A percentile compares a stretch with the other conserved stretches of the same genome.
These are phyloP conservation scores for Cyclotella cryptica DNA, from an alignment of 108 stramenopile species.

Conservation along the genomic window DNA sequence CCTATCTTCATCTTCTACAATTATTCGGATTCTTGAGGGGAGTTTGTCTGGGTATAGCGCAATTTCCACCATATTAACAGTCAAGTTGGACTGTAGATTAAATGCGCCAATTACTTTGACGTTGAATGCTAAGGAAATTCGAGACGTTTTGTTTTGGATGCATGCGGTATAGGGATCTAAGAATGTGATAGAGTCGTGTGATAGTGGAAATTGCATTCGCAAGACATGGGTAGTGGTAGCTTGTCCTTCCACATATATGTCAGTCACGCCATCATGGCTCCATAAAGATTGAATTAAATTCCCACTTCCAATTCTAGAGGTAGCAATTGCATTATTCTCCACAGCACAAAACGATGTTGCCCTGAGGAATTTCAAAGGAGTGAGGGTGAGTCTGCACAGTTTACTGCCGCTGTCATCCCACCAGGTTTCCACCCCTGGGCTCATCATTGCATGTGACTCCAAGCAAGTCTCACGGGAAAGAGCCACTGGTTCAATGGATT, in stretches of 20 bases:
- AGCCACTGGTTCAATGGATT: slow-evolving; percentile 43
- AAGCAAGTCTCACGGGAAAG: slow-evolving; percentile 51
- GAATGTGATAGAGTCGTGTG: slow-evolving; percentile 11
- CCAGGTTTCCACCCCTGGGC: slow-evolving; percentile 66
- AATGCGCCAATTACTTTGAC: slow-evolving; percentile 23
- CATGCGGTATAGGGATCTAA: slow-evolving; percentile 28
- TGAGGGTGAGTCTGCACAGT: background rate
- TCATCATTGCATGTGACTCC: slow-evolving; percentile 28
- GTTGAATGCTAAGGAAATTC: slow-evolving; percentile 61
- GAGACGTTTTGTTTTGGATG: slow-evolving; percentile 63
- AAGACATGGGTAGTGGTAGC: background rate
- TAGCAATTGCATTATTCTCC: slow-evolving; percentile 16
- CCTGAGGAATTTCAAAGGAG: background rate
- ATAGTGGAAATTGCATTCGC: slow-evolving; percentile 8
- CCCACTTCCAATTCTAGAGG: slow-evolving; percentile 14
- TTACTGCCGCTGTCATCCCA: background rate
- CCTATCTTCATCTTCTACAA: slow-evolving; percentile 64
- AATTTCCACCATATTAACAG: slow-evolving; percentile 1
- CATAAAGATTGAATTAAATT: slow-evolving; percentile 15
- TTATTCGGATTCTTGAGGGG: slow-evolving; percentile 54
- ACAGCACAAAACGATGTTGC: slow-evolving; percentile 13
- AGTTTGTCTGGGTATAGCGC: background rate
- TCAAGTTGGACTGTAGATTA: background rate
- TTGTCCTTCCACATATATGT: slow-evolving; percentile 17
- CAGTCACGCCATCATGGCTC: slow-evolving; percentile 34